phyloP scores from a whole-genome alignment of 2,329 filamentous ascomycete genomes.

The Pseudopithomyces maydicus region DNA sequence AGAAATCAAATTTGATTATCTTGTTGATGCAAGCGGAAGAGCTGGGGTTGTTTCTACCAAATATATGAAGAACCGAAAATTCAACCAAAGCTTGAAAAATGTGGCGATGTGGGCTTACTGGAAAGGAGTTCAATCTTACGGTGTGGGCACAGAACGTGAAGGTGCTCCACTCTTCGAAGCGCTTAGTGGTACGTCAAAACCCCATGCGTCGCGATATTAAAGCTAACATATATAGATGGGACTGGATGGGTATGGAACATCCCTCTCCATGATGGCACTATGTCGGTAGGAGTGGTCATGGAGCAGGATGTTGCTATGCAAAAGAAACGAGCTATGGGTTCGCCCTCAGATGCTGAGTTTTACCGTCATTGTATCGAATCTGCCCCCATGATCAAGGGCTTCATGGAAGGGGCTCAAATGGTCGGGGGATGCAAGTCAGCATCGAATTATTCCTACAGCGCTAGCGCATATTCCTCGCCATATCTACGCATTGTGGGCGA shows the following conservation, averaged over 20 bases:
- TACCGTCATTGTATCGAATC: constrained; percentile 1
- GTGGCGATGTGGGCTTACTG: constrained; percentile 58
- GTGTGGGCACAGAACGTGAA: constrained; percentile 42
- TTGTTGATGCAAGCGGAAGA: constrained; percentile 57
- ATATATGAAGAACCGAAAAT: constrained; percentile 55
- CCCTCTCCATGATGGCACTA: constrained; percentile 55
- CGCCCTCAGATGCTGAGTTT: constrained; percentile 1
- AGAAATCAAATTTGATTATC: constrained; percentile 51
- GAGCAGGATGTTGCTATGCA: constrained; percentile 6
- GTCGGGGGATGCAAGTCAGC: constrained; percentile 11
- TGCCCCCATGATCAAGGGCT: neutral
- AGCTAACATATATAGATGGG: constrained; percentile 36
- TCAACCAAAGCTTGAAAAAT: constrained; percentile 56
- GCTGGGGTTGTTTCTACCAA: constrained; percentile 53
- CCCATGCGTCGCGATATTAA: no score
- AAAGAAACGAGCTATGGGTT: constrained; percentile 15
- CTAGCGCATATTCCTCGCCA: constrained; percentile 49
- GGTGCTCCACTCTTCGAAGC: constrained; percentile 52
- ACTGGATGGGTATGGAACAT: constrained; percentile 60
- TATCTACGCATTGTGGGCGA: constrained; percentile 52
- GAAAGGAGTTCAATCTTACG: constrained; percentile 43
- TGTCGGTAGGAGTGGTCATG: constrained; percentile 15
- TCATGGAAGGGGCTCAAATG: constrained; percentile 5
- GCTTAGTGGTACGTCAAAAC: neutral
- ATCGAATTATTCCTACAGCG: constrained; percentile 17